Conservation (phyloP, 163 green algal genomes). For the Prototheca wickerhamii region DNA sequence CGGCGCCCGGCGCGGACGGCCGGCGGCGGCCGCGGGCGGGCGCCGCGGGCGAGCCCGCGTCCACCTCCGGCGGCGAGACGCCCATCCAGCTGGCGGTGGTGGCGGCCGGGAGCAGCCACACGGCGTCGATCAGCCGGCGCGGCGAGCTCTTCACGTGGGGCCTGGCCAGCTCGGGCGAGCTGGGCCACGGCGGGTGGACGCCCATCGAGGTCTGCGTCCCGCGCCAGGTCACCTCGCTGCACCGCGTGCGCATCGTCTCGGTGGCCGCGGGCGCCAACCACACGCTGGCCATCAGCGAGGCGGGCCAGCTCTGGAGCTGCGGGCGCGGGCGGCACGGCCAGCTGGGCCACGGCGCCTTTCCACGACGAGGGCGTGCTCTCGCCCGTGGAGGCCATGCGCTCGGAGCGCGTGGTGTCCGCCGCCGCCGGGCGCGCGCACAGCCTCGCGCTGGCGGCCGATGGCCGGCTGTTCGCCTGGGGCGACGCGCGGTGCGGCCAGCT, state of each 20-base stretch:
- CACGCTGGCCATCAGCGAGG: conserved; percentile 62
- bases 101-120: conserved; percentile 50
- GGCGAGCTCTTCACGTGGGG: conserved; percentile 78
- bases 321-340: conserved; percentile 52
- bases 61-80: neutral
- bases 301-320: conserved; percentile 62
- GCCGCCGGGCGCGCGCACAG: conserved; percentile 61
- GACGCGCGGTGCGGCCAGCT: conserved; percentile 58
- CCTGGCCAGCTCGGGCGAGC: conserved; percentile 66
- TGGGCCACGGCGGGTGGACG: conserved; percentile 58
- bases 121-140: conserved; percentile 48
- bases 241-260: conserved; percentile 31
- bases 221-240: conserved; percentile 34
- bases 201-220: conserved; percentile 53
- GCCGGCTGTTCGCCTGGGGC: conserved; percentile 72
- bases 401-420: conserved; percentile 53
- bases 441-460: conserved; percentile 63
- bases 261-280: conserved; percentile 56
- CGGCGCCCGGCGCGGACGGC: neutral
- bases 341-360: conserved; percentile 49
- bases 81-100: conserved; percentile 68
- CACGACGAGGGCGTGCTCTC: conserved; percentile 43
- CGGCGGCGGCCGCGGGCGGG: neutral
- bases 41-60: conserved; percentile 17
- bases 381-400: conserved; percentile 39